Base-by-base conservation (phyloP, 73 alveolate genomes). In the Blepharisma stoltei region DNA sequence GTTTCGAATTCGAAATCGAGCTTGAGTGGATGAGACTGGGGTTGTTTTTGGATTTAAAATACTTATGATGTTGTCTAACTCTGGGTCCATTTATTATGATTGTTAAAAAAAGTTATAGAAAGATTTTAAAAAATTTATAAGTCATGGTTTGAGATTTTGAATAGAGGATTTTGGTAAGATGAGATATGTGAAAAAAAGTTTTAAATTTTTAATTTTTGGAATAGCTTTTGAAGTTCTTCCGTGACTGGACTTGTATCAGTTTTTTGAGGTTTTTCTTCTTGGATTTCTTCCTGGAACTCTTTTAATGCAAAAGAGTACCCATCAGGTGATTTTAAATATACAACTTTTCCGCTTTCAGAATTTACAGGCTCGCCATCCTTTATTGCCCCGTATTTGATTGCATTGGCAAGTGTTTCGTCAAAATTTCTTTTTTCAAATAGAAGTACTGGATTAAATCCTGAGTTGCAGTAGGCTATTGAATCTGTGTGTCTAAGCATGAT, bases 271-370 rank as follows among this genome's bases (percentile, higher is more conserved):
- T n/a, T 9, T 9, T 0, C 46, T n/a, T 14, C 11, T 14, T 18
- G 49, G 3, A 38, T 60, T 47, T 60, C 73, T 11, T 14, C n/a
- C 5, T 60, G 14, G 18, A 60, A n/a, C 5, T 60, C 73, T 60
- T 60, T 60, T 9, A 60, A 25, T 14, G 73, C 73, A 60, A 60
- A 60, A 60, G 73, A 60, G 2, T 14, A 25, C 18, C 73, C 73
- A 14, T 60, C 73, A 60, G 73, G 73, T 14, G 46, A 14, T 25
- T 60, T 60, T 14, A 60, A 25, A 60, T 60, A 60, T 18, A 38
- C 38, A 25, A 60, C 48, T 60, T 25, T 60, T 60, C 73, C 73
- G 2, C n/a, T 25, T 14, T 60, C 73, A 60, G 49, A 20, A 2
- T 14, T 9, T 60, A 18, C 73, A 9, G 49, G 14, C 37, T n/a